Evolutionary conservation across 768 basidiomycete species (phyloP).

Genomic region (Trametes gibbosa): DNA sequence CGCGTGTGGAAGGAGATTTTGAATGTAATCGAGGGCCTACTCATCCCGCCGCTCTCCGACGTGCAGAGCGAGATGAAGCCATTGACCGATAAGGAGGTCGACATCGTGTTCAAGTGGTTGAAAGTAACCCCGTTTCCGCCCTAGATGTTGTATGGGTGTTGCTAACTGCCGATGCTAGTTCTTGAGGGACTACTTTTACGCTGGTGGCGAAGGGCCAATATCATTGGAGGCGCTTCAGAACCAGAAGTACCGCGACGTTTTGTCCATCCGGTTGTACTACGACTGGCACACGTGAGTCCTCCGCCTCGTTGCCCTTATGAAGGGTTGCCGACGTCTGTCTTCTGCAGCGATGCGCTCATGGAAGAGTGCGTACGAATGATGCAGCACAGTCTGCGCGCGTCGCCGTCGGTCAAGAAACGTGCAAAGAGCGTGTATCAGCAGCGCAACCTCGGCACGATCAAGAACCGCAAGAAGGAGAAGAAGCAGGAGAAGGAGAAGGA

Average conservation of each 20-base stretch:
- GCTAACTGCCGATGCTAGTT: slow-evolving; percentile 50
- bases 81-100: slow-evolving; percentile 92
- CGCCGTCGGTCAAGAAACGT: slow-evolving; percentile 79
- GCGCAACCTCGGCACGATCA: slow-evolving; percentile 94
- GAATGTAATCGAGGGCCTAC: slow-evolving; percentile 76
- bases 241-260: slow-evolving; percentile 88
- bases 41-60: slow-evolving; percentile 90
- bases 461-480: slow-evolving; percentile 91
- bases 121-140: slow-evolving; percentile 51
- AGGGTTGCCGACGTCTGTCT: neutral
- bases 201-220: slow-evolving; percentile 88
- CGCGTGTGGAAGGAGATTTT: slow-evolving; percentile 96
- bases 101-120: slow-evolving; percentile 98
- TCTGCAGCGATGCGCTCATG: slow-evolving; percentile 71
- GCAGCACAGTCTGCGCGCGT: slow-evolving; percentile 77
- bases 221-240: slow-evolving; percentile 86
- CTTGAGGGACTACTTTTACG: slow-evolving; percentile 92
- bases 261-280: slow-evolving; percentile 91
- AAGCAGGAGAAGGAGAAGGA: slow-evolving; percentile 78
- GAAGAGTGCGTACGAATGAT: slow-evolving; percentile 96
- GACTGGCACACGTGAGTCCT: slow-evolving; percentile 85
- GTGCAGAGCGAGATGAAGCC: slow-evolving; percentile 87
- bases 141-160: neutral
- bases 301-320: neutral
- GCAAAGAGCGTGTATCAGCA: slow-evolving; percentile 92